Evolutionary conservation across 208 protist species (phyloP), one percentile per base, ranked within the genome.

Genomic region (Angomonas ambiguus): DNA sequence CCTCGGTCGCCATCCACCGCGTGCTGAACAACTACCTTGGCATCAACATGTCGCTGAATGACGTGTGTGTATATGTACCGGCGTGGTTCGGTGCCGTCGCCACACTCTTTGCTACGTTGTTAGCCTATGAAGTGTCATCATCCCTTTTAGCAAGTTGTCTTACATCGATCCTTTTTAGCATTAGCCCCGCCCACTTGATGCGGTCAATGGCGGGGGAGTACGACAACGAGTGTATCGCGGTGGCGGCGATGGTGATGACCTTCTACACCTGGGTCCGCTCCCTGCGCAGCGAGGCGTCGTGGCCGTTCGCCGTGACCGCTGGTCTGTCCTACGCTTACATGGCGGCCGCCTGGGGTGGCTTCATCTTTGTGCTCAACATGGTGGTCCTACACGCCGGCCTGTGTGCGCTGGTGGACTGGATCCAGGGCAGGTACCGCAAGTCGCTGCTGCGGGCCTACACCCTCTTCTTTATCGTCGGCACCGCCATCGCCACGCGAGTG

Each of bases 211-310:
- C 97, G 32, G 98, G 98, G 6, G 98, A 96, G 51, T 99, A 96
- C 75, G 98, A 99, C 91, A 99, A 99, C 76, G 98, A 99, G 82
- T 94, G 85, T 61, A 89, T 99, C 73, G 96, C 98, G n/a, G 95
- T 99, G 62, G 97, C 98, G 53, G 97, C 97, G 4, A 79, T 99
- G 62, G 73, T 99, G 3, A 72, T 93, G 28, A 97, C 91, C 18
- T 99, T 97, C 72, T 98, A 92, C 71, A 61, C 91, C 30, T 99
- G 92, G 91, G 66, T 96, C 13, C 69, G 80, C 32, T 74, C 85
- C 25, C 71, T 92, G 33, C 86, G 84, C 57, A 67, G 45, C 27
- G 11, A 45, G 25, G 5, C 30, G 57, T 83, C 73, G 57, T 85
- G 71, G 66, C 76, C 76, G 24, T 67, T 93, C 71, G 73, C 83